Conservation (phyloP, 345 rosid genomes). For the Dipteronia sinensis region DNA sequence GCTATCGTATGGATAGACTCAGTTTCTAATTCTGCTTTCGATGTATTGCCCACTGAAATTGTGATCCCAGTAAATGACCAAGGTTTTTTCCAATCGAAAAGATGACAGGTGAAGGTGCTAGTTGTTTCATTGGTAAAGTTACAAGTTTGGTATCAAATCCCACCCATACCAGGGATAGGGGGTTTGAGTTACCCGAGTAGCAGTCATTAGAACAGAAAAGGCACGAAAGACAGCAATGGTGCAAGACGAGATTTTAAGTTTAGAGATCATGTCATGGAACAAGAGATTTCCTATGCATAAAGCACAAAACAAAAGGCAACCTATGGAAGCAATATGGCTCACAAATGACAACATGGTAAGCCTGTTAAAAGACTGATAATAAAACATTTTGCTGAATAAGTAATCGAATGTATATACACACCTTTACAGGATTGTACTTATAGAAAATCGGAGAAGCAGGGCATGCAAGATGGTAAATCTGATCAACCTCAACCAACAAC, state of each 20-base stretch:
- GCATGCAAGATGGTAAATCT: conserved; percentile 97
- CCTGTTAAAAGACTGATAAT: not conserved
- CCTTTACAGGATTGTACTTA: conserved; percentile 97
- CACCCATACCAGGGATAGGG: not conserved
- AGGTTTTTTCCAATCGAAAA: not conserved
- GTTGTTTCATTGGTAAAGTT: too few species aligned
- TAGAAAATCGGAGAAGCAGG: conserved; percentile 98
- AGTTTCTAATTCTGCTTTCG: not conserved
- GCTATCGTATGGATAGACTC: not conserved
- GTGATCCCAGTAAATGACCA: not conserved
- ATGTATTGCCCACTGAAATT: not conserved
- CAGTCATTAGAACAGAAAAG: not conserved
- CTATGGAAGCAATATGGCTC: not conserved
- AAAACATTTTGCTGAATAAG: not conserved
- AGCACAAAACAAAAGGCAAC: not conserved
- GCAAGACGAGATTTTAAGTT: not conserved
- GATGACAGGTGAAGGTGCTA: not conserved
- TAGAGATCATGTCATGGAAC: not conserved
- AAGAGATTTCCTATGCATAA: not conserved
- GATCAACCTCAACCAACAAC: conserved; percentile 86
- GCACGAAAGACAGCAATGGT: not conserved
- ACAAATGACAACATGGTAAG: not conserved
- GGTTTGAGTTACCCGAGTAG: not conserved
- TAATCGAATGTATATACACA: conserved; percentile 31
- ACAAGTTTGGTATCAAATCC: not conserved